Percentiles rank a stretch among this genome's conserved stretches.
Evolutionary conservation across 2,329 filamentous ascomycete genomes (phyloP).

Genomic region (Aspergillus udagawae): DNA sequence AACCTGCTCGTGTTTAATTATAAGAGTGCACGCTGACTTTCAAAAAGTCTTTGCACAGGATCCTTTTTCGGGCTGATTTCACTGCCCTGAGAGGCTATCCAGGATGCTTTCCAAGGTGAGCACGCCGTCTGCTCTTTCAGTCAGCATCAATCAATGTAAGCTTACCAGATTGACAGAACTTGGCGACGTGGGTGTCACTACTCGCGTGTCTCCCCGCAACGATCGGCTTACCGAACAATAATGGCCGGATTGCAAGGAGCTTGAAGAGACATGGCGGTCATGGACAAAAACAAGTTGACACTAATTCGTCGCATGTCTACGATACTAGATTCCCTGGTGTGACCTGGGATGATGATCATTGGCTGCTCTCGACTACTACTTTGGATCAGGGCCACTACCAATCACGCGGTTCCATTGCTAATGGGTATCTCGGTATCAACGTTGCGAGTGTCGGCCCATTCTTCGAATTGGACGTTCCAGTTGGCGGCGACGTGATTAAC

Average conservation of each 20-base stretch:
- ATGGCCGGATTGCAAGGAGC: slow-evolving; percentile 16
- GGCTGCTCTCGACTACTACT: slow-evolving; percentile 51
- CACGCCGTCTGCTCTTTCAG: background rate
- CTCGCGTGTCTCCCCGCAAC: slow-evolving; percentile 7
- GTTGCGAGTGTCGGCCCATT: slow-evolving; percentile 61
- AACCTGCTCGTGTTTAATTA: background rate
- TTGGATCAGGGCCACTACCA: slow-evolving; percentile 59
- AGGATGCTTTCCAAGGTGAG: slow-evolving; percentile 15
- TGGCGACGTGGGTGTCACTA: slow-evolving; percentile 5
- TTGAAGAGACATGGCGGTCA: slow-evolving; percentile 17
- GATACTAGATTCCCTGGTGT: slow-evolving; percentile 50
- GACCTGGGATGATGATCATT: slow-evolving; percentile 57
- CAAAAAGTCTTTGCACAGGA: background rate
- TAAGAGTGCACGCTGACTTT: background rate
- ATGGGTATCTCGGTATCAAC: slow-evolving; percentile 63
- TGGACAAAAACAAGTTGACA: slow-evolving; percentile 2
- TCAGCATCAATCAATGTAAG: background rate
- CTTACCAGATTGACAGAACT: slow-evolving; percentile 1
- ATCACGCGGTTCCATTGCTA: slow-evolving; percentile 57
- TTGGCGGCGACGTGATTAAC: slow-evolving; percentile 52
- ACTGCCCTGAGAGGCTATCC: background rate
- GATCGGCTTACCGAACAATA: background rate
- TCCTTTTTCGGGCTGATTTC: background rate
- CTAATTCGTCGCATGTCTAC: slow-evolving; percentile 34
- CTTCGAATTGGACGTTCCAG: slow-evolving; percentile 54